Evolutionary conservation across 2,329 filamentous ascomycete genomes (phyloP).

Genomic region (Fusarium sp.): DNA sequence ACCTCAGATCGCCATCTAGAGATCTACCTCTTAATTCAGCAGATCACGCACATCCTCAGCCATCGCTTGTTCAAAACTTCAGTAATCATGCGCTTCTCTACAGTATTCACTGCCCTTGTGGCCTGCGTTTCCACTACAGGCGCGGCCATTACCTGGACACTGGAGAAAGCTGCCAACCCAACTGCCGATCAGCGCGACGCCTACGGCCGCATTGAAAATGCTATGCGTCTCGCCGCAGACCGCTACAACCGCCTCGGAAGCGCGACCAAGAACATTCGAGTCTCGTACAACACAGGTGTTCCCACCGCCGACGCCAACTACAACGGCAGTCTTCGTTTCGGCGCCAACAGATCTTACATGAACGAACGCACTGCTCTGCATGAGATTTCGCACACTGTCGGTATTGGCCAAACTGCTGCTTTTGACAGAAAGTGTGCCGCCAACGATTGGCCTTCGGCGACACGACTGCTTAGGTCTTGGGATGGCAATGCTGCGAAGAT

Average conservation of each 20-base stretch:
- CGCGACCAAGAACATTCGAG: conserved; percentile 55
- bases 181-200: conserved; percentile 58
- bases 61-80: not conserved
- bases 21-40: too few relatives aligned
- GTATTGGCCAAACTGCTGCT: conserved; percentile 58
- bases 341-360: conserved; percentile 60
- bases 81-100: conserved; percentile 52
- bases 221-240: conserved; percentile 56
- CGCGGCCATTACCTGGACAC: conserved; percentile 55
- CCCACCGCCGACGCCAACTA: conserved; percentile 60
- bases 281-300: conserved; percentile 58
- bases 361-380: conserved; percentile 62
- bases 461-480: conserved; percentile 55
- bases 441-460: conserved; percentile 57
- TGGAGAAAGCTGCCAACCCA: conserved; percentile 56
- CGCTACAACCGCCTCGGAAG: conserved; percentile 54
- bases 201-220: conserved; percentile 57
- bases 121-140: conserved; percentile 51
- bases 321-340: conserved; percentile 62
- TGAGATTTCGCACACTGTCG: conserved; percentile 62
- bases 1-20: not conserved
- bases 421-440: conserved; percentile 56
- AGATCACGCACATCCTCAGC: not conserved
- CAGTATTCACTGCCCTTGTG: conserved; percentile 45
- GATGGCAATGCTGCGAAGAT: conserved; percentile 55